Percentiles rank a stretch among this genome's conserved stretches.
Evolutionary conservation across 352 stramenopile genomes (phyloP).

Genomic region (Blastocystis sp.): DNA sequence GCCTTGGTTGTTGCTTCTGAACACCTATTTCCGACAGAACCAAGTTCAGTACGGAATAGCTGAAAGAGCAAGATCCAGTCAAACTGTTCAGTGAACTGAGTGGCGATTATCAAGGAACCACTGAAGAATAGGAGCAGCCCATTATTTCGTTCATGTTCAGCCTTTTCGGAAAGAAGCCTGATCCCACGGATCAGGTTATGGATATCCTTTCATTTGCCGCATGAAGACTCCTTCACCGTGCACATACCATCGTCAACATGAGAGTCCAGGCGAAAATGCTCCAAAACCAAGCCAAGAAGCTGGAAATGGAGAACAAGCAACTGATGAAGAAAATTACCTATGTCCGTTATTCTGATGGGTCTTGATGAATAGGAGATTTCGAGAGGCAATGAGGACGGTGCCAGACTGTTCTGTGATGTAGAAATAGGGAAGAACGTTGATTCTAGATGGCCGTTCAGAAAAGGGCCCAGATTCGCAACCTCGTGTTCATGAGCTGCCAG

Average conservation of each 20-base stretch:
- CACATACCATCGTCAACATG: slow-evolving; percentile 47
- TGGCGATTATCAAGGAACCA: no score
- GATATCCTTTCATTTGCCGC: slow-evolving; percentile 33
- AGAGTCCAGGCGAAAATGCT: slow-evolving; percentile 27
- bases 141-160: not conserved
- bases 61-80: no score
- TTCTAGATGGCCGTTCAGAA: slow-evolving; percentile 12
- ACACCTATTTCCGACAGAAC: no score
- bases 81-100: no score
- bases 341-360: not conserved
- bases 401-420: slow-evolving; percentile 20
- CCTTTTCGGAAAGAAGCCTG: slow-evolving; percentile 59
- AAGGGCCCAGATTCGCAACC: slow-evolving; percentile 22
- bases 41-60: no score
- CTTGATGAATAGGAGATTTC: slow-evolving; percentile 34
- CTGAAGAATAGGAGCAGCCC: not conserved
- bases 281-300: not conserved
- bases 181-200: slow-evolving; percentile 18
- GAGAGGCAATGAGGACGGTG: slow-evolving; percentile 49
- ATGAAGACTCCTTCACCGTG: not conserved
- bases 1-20: no score
- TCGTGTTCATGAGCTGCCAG: slow-evolving; percentile 51
- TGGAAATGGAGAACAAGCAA: slow-evolving; percentile 31
- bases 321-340: slow-evolving; percentile 38
- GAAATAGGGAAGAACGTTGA: not conserved